Evolutionary conservation across 2,329 filamentous ascomycete species (phyloP).

Genomic region (Capronia americana): DNA sequence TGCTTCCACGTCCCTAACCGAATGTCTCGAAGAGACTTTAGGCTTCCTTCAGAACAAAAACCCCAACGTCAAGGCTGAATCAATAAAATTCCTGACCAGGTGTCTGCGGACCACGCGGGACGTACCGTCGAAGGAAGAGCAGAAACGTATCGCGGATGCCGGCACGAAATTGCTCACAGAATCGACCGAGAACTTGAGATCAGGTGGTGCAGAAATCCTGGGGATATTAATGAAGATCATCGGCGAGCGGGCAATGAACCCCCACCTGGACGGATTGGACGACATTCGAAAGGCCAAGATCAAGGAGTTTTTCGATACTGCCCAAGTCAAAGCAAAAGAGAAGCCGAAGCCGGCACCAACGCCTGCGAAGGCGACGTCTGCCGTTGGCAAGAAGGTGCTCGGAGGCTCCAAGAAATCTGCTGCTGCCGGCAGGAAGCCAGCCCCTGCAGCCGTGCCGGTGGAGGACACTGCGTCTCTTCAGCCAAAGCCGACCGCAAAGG

Average conservation of each 20-base stretch:
- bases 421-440: constrained; percentile 51
- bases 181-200: constrained; percentile 81
- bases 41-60: constrained; percentile 92
- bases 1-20: constrained; percentile 71
- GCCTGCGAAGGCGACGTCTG: constrained; percentile 64
- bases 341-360: constrained; percentile 79
- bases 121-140: constrained; percentile 83
- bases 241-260: constrained; percentile 93
- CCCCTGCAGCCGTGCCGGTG: constrained; percentile 59
- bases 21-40: constrained; percentile 89
- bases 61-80: constrained; percentile 95
- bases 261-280: constrained; percentile 87
- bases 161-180: constrained; percentile 90
- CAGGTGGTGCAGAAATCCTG: constrained; percentile 88
- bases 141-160: constrained; percentile 82
- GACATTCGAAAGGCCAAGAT: constrained; percentile 96
- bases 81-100: constrained; percentile 89
- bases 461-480: constrained; percentile 61
- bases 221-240: constrained; percentile 99
- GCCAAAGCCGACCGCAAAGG: constrained; percentile 49
- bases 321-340: constrained; percentile 86
- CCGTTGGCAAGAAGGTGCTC: constrained; percentile 59
- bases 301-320: constrained; percentile 85
- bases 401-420: constrained; percentile 58
- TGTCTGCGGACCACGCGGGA: constrained; percentile 82